These are phyloP conservation scores for Ambrosiella beaveri DNA, from an alignment of 2,329 filamentous ascomycete species.

Conservation along the genomic window DNA sequence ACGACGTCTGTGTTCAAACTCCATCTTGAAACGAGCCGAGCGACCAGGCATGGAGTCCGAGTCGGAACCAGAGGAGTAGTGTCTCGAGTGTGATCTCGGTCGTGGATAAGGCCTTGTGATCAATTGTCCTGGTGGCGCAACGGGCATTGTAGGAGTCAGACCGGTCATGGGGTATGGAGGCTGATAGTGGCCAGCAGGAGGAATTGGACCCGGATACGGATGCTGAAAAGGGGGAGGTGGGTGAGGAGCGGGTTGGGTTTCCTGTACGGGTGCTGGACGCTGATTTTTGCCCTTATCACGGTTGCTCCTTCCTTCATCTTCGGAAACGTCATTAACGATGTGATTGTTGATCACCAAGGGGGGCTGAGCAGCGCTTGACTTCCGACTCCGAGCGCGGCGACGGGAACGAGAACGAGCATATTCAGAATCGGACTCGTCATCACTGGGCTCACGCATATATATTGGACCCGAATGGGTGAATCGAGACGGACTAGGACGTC, in stretches of 20 bases:
- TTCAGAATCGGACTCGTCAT: background rate
- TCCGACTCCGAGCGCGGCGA: background rate
- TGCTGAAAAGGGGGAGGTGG: background rate
- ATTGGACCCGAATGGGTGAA: conserved; percentile 1
- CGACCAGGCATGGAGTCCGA: background rate
- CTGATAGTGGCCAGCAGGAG: background rate
- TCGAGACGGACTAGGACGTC: conserved; percentile 1
- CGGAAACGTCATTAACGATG: background rate
- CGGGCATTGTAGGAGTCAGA: background rate
- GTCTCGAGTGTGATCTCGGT: background rate
- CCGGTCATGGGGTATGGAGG: background rate
- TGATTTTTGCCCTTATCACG: background rate
- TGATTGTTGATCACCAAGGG: conserved; percentile 4
- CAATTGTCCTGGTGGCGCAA: background rate
- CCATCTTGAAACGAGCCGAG: background rate
- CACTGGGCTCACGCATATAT: background rate
- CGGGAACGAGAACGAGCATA: background rate
- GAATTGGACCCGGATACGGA: background rate
- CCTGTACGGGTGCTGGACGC: background rate
- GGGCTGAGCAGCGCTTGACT: background rate
- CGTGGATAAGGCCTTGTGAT: background rate
- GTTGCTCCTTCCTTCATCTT: conserved; percentile 1
- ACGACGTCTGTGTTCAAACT: background rate
- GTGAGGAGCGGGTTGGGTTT: background rate
- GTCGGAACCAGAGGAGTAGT: background rate